Percentiles rank a stretch among this genome's conserved stretches.
Conservation (phyloP, 805 yeast species). For the Candida ulmi region DNA sequence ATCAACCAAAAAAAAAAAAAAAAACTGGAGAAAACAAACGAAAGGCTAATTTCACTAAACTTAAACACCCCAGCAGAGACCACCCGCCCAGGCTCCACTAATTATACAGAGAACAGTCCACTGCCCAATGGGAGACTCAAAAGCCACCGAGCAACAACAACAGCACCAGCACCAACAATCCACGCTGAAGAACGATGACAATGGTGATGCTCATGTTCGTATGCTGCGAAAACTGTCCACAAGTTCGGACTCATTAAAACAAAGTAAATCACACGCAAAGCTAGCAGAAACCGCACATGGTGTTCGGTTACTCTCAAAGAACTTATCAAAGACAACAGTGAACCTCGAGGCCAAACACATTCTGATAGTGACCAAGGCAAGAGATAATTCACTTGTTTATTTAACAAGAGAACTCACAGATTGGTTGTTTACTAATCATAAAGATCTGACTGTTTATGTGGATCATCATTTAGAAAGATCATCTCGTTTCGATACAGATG, state of each 20-base stretch:
- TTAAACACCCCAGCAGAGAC: too few relatives aligned
- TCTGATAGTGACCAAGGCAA: constrained; percentile 83
- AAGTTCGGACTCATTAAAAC: constrained; percentile 38
- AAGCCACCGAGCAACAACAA: too few relatives aligned
- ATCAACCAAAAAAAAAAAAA: too few relatives aligned
- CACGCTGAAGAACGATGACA: constrained; percentile 1
- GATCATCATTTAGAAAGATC: constrained; percentile 62
- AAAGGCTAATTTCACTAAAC: too few relatives aligned
- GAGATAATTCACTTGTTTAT: constrained; percentile 72
- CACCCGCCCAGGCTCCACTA: too few relatives aligned
- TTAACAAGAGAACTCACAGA: constrained; percentile 75
- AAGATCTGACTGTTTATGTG: constrained; percentile 54
- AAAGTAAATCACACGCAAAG: constrained; percentile 66
- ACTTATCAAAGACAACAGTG: constrained; percentile 64
- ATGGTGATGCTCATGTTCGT: constrained; percentile 14
- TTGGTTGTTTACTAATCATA: constrained; percentile 52
- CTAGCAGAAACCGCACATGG: constrained; percentile 79
- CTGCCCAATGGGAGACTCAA: neutral
- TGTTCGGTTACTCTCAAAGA: constrained; percentile 68
- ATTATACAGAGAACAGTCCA: too few relatives aligned
- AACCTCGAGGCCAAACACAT: constrained; percentile 64
- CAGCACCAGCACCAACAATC: too few relatives aligned
- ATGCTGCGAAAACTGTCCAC: constrained; percentile 20
- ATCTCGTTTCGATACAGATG: constrained; percentile 55
- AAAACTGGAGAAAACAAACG: too few relatives aligned